Percentiles rank a stretch among this genome's conserved stretches.
phyloP scores from a whole-genome alignment of 352 stramenopile species.

The Globisporangium apiculatum region DNA sequence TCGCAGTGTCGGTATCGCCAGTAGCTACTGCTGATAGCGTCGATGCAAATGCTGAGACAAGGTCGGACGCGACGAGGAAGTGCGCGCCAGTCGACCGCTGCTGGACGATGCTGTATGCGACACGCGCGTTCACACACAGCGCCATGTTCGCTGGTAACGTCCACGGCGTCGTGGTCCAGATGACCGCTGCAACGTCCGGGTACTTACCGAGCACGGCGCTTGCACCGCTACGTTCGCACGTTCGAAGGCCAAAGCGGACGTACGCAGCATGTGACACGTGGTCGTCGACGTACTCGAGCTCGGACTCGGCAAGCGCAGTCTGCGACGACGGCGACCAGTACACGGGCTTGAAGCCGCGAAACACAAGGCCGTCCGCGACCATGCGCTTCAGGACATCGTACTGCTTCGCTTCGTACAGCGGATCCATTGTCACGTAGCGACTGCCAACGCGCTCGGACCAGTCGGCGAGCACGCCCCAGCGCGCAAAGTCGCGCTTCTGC shows the following conservation, averaged over 20 bases:
- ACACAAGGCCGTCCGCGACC: conserved; percentile 94
- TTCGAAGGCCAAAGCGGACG: conserved; percentile 78
- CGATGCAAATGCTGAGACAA: conserved; percentile 38
- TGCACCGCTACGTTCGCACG: conserved; percentile 11
- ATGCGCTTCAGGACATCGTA: conserved; percentile 97
- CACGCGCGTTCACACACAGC: conserved; percentile 92
- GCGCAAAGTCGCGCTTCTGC: conserved; percentile 90
- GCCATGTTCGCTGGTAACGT: conserved; percentile 97
- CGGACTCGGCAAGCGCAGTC: conserved; percentile 97
- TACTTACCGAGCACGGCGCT: conserved; percentile 26
- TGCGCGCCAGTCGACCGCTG: conserved; percentile 20
- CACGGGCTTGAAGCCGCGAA: conserved; percentile 97
- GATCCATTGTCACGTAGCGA: conserved; percentile 93
- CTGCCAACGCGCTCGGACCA: conserved; percentile 72
- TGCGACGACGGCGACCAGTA: conserved; percentile 97
- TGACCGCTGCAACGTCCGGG: conserved; percentile 48
- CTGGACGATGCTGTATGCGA: conserved; percentile 92
- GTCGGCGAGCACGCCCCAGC: conserved; percentile 92
- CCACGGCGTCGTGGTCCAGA: conserved; percentile 99
- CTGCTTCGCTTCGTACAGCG: conserved; percentile 94
- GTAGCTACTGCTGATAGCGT: conserved; percentile 8
- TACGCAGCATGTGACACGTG: conserved; percentile 96
- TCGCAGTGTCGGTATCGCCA: neutral
- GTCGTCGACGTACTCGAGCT: conserved; percentile 97
- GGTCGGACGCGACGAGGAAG: conserved; percentile 57